Conservation (phyloP, 306 rosid species). For the Trifolium pratense region DNA sequence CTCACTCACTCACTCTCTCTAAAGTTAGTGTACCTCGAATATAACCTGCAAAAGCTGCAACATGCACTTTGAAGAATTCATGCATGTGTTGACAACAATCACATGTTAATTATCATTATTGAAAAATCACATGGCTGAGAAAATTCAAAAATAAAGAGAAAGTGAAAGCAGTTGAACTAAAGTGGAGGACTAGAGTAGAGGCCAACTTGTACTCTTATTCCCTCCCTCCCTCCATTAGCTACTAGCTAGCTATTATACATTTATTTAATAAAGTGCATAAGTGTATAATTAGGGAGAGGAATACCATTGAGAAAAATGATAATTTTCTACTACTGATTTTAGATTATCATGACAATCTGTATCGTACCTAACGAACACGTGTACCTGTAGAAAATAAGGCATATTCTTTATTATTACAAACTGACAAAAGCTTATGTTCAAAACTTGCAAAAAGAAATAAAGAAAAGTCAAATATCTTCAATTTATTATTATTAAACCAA, state of each 20-base stretch:
- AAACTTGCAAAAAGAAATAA: conserved; percentile 28
- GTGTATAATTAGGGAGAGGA: not conserved
- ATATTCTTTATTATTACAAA: conserved; percentile 41
- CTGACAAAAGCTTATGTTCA: conserved; percentile 45
- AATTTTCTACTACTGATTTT: not conserved
- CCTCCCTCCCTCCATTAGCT: no score
- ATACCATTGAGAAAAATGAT: not conserved
- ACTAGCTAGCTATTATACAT: conserved; percentile 7
- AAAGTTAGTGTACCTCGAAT: conserved; percentile 18
- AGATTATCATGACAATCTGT: conserved; percentile 6
- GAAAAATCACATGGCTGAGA: conserved; percentile 50
- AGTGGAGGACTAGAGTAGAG: conserved; percentile 31
- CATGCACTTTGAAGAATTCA: conserved; percentile 37
- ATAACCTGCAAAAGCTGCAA: conserved; percentile 46
- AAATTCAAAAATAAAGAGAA: not conserved
- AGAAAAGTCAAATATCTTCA: conserved; percentile 36
- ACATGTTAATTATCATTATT: conserved; percentile 51
- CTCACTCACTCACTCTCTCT: not conserved
- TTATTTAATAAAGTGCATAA: not conserved
- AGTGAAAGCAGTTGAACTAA: conserved; percentile 22
- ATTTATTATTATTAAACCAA: not conserved
- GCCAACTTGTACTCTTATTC: conserved; percentile 29
- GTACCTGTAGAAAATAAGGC: conserved; percentile 34
- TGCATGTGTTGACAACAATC: conserved; percentile 41
- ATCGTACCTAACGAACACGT: conserved; percentile 30